Conservation (phyloP, 2,329 filamentous ascomycete species). For the Penicillium sp. region DNA sequence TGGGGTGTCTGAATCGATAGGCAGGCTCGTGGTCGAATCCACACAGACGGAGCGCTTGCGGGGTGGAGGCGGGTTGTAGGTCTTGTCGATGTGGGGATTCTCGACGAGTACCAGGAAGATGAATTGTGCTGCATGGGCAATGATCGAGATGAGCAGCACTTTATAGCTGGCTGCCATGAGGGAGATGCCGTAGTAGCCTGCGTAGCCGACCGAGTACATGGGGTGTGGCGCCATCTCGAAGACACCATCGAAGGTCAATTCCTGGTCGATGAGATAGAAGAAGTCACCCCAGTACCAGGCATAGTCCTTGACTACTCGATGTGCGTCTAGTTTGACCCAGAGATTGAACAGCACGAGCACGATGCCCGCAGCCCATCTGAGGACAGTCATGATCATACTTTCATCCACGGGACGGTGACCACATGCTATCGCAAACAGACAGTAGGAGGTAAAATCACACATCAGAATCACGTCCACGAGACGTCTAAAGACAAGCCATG, state of each 20-base stretch:
- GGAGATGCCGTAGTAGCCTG: slow-evolving; percentile 96
- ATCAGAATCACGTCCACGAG: slow-evolving; percentile 96
- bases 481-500: slow-evolving; percentile 93
- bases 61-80: slow-evolving; percentile 85
- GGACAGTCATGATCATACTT: slow-evolving; percentile 62
- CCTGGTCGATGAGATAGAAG: slow-evolving; percentile 97
- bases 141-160: slow-evolving; percentile 92
- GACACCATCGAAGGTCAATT: slow-evolving; percentile 95
- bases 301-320: slow-evolving; percentile 97
- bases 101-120: slow-evolving; percentile 88
- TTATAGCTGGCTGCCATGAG: slow-evolving; percentile 98
- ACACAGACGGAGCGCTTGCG: slow-evolving; percentile 49
- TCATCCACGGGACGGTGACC: slow-evolving; percentile 73
- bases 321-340: slow-evolving; percentile 97
- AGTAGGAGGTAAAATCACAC: slow-evolving; percentile 98
- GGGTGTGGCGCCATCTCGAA: slow-evolving; percentile 99
- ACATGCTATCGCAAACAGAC: slow-evolving; percentile 89
- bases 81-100: slow-evolving; percentile 97
- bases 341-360: slow-evolving; percentile 87
- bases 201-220: slow-evolving; percentile 98
- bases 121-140: slow-evolving; percentile 92
- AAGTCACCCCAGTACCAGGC: slow-evolving; percentile 99
- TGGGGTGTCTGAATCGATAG: slow-evolving; percentile 33
- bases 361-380: slow-evolving; percentile 77
- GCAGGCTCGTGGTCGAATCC: slow-evolving; percentile 28